Conservation (phyloP, 1,139 yeast species). For the Spathaspora sp. region DNA sequence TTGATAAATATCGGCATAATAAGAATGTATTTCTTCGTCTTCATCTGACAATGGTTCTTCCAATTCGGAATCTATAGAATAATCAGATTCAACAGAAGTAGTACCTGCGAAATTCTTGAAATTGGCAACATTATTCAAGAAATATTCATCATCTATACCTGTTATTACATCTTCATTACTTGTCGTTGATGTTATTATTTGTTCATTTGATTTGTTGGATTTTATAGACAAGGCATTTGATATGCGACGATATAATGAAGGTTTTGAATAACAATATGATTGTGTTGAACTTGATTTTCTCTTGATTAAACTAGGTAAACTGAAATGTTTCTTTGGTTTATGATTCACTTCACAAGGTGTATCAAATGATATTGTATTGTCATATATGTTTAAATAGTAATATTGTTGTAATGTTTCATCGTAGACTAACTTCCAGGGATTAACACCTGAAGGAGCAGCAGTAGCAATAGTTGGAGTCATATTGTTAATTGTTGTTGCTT, state of each 20-base stretch:
- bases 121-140: constrained; percentile 23
- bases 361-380: constrained; percentile 37
- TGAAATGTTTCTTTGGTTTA: constrained; percentile 3
- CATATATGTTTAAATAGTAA: constrained; percentile 34
- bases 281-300: constrained; percentile 4
- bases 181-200: constrained; percentile 4
- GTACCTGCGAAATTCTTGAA: constrained; percentile 37
- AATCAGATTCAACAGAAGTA: constrained; percentile 18
- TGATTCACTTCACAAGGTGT: constrained; percentile 41
- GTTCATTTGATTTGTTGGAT: constrained; percentile 15
- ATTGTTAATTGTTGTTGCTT: not conserved
- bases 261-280: constrained; percentile 3
- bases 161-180: constrained; percentile 1
- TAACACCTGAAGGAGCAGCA: not conserved
- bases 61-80: constrained; percentile 10
- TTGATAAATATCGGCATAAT: not conserved
- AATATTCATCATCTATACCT: constrained; percentile 27
- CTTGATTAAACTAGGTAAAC: constrained; percentile 4
- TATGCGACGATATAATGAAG: constrained; percentile 14
- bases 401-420: constrained; percentile 36
- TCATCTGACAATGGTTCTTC: constrained; percentile 13
- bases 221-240: constrained; percentile 20
- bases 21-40: constrained; percentile 9
- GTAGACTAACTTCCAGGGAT: constrained; percentile 26
- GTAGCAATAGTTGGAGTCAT: constrained; percentile 1